Evolutionary conservation across 1,139 yeast species (phyloP).

Genomic region (Blastobotrys apis): DNA sequence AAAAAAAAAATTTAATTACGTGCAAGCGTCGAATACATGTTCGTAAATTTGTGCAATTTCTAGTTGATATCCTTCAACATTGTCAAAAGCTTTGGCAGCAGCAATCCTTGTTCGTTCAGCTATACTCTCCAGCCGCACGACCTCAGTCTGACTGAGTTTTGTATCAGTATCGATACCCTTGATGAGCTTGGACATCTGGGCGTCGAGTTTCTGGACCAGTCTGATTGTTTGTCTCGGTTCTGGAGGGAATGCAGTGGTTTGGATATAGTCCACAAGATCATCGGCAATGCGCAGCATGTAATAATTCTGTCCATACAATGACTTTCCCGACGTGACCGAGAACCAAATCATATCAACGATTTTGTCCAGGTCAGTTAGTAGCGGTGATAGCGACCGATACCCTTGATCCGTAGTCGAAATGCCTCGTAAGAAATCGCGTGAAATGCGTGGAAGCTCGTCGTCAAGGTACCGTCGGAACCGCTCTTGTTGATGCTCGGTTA

Average conservation of each 20-base stretch:
- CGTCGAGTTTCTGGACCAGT: constrained; percentile 25
- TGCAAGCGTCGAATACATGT: constrained; percentile 12
- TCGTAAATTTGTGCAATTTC: constrained; percentile 23
- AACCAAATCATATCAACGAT: constrained; percentile 57
- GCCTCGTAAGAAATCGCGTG: constrained; percentile 61
- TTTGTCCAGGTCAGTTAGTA: constrained; percentile 45
- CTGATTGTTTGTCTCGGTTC: constrained; percentile 18
- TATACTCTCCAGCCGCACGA: constrained; percentile 28
- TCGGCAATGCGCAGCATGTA: constrained; percentile 60
- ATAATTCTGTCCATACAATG: constrained; percentile 53
- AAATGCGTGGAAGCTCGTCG: constrained; percentile 51
- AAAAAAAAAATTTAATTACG: too few species aligned
- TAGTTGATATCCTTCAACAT: constrained; percentile 16
- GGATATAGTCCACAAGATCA: constrained; percentile 55
- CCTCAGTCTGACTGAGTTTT: constrained; percentile 25
- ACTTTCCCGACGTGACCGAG: constrained; percentile 36
- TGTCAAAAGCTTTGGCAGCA: constrained; percentile 13
- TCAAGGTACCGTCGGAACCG: constrained; percentile 60
- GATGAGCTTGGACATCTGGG: constrained; percentile 23
- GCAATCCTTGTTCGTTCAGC: constrained; percentile 30
- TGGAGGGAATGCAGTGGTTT: constrained; percentile 19
- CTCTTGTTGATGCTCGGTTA: constrained; percentile 50
- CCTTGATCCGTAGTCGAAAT: constrained; percentile 34
- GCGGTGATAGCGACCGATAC: constrained; percentile 39
- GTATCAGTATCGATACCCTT: constrained; percentile 12